Conservation (phyloP, 78 protist species). For the Andalucia godoyi region DNA sequence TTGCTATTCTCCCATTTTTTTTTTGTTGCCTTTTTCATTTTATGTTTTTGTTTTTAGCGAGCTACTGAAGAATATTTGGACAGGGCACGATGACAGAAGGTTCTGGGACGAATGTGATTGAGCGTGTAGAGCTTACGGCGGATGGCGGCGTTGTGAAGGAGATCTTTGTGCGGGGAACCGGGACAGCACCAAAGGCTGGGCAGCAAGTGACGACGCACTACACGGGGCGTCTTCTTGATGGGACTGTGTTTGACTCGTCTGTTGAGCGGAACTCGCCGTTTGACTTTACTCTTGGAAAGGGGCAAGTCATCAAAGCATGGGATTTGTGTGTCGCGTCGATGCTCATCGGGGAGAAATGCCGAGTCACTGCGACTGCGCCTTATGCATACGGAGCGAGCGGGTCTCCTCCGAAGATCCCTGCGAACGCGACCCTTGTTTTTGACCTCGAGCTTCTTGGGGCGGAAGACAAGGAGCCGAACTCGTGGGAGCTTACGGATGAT, state of each 20-base stretch:
- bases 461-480: neutral
- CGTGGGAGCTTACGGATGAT: too few species aligned
- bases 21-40: too few species aligned
- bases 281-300: neutral
- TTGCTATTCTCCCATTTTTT: too few species aligned
- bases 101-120: too few species aligned
- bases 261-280: neutral
- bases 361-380: neutral
- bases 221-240: neutral
- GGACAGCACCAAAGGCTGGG: neutral
- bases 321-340: neutral
- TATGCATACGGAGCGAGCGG: slow-evolving; percentile 3
- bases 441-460: neutral
- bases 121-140: too few species aligned
- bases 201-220: neutral
- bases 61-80: too few species aligned
- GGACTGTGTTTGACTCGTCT: neutral
- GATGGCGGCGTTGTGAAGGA: too few species aligned
- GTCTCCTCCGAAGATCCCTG: neutral
- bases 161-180: too few species aligned
- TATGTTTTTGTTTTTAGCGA: too few species aligned
- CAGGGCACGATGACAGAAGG: too few species aligned
- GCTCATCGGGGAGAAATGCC: neutral
- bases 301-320: slow-evolving; percentile 1
- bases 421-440: neutral